Conservation (phyloP, 768 basidiomycete genomes). For the Mycena olivaceomarginata region DNA sequence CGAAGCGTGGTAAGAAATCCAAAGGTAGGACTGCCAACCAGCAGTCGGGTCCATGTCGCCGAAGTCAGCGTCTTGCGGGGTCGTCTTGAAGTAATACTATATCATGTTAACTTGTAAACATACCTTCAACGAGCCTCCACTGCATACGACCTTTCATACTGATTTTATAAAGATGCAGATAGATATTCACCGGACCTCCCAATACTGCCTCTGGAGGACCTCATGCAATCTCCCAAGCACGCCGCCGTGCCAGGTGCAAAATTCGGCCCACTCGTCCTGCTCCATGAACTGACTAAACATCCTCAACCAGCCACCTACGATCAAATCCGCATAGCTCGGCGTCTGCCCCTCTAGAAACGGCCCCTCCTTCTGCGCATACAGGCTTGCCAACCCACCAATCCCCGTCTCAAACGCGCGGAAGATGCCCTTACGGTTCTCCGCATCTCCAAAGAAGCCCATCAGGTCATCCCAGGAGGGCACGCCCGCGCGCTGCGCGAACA, state of each 20-base stretch:
- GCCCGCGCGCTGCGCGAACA: slow-evolving; percentile 27
- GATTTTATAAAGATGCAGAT: too few relatives aligned
- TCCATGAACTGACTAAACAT: slow-evolving; percentile 12
- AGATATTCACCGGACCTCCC: slow-evolving; percentile 33
- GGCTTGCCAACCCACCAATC: slow-evolving; percentile 14
- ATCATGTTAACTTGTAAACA: too few relatives aligned
- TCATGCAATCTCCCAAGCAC: slow-evolving; percentile 36
- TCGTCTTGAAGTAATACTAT: too few relatives aligned
- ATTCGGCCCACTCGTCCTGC: slow-evolving; percentile 33
- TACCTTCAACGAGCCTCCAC: background rate
- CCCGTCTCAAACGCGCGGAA: slow-evolving; percentile 11
- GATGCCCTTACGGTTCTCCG: slow-evolving; percentile 9
- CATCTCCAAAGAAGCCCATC: background rate
- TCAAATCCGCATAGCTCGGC: slow-evolving; percentile 35
- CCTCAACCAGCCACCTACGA: slow-evolving; percentile 36
- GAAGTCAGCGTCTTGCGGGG: background rate
- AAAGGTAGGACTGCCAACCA: background rate
- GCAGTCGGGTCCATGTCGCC: background rate
- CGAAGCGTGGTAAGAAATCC: background rate
- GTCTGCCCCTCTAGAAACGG: slow-evolving; percentile 35
- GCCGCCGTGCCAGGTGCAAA: slow-evolving; percentile 38
- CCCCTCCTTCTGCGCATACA: slow-evolving; percentile 30
- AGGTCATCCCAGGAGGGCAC: slow-evolving; percentile 31
- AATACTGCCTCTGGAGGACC: slow-evolving; percentile 31
- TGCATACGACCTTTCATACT: background rate